Base-by-base conservation (phyloP, 495 filamentous ascomycete genomes). In the Extremus antarcticus region DNA sequence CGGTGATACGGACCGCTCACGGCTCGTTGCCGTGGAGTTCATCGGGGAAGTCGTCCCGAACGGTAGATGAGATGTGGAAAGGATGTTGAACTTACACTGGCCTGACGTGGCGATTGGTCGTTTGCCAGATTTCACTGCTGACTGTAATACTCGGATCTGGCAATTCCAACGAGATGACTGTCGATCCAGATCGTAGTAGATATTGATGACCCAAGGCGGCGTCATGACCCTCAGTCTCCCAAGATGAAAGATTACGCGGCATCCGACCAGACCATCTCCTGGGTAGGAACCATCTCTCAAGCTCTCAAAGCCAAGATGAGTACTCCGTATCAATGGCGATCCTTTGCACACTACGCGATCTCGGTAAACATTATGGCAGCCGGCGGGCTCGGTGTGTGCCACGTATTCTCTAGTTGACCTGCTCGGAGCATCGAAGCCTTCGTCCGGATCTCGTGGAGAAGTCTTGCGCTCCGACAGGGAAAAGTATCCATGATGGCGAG, bases 41-140 rank as follows among this genome's bases (percentile, higher is more conserved):
- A 8, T 17, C 25, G 24, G 47, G 47, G n/a, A 8, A 50, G 23
- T 50, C 47, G 7, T 29, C 3, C 47, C 47, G 47, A 25, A 32
- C 23, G 9, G 20, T 4, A 45, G 41, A 45, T 45, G 41, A 48
- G 46, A 48, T 48, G 46, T 23, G 23, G 46, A 48, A 48, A 45
- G 19, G 41, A n/a, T n/a, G 41, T 45, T 45, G 19, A 21, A 45
- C 41, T 45, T 21, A 45, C 4, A 7, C 41, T 45, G 41, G 8
- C 17, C 17, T 21, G 19, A 21, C 41, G 7, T 21, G 15, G 15
- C 41, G n/a, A 45, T 45, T 45, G 41, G 41, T 45, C n/a, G 41
- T 21, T 21, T 7, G 19, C 16, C 41, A 9, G 7, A 45, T 45
- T 21, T 45, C 8, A 45, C 16, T 45, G 41, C 3, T 21, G 41